phyloP scores from a whole-genome alignment of 192 early-diverging fungal species.

The Dimargaris verticillata region DNA sequence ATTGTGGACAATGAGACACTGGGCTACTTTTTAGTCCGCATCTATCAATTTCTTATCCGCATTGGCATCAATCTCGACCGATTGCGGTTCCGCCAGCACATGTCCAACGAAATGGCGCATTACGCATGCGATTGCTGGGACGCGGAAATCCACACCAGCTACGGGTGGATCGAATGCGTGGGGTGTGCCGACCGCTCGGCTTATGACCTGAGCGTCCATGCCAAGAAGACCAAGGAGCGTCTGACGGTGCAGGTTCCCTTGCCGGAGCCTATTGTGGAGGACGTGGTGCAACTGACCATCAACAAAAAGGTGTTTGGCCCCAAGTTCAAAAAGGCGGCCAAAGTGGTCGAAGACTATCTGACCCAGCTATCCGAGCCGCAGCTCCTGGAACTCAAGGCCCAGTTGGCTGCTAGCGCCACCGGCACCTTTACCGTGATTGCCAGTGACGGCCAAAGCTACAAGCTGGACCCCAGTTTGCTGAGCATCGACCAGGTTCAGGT shows the following conservation, averaged over 20 bases:
- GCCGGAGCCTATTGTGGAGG: conserved; percentile 58
- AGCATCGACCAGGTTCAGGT: conserved; percentile 25
- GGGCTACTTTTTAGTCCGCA: conserved; percentile 94
- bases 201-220: conserved; percentile 87
- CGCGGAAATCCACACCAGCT: conserved; percentile 85
- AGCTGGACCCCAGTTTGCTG: conserved; percentile 14
- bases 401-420: not conserved
- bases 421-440: not conserved
- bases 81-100: conserved; percentile 95
- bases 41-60: conserved; percentile 73
- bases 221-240: conserved; percentile 77
- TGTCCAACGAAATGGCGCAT: conserved; percentile 99
- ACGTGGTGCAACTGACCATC: conserved; percentile 66
- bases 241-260: conserved; percentile 83
- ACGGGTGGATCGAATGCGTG: conserved; percentile 99
- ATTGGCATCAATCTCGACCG: conserved; percentile 77
- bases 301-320: conserved; percentile 92
- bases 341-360: conserved; percentile 69
- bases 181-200: conserved; percentile 98
- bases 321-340: conserved; percentile 79
- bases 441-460: conserved; percentile 7
- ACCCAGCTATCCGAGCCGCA: conserved; percentile 30
- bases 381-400: conserved; percentile 22
- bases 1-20: conserved; percentile 94
- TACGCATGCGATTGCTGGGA: conserved; percentile 99